A percentile compares a stretch with the other conserved stretches of the same genome.
These are phyloP conservation scores for Bonia amplexicaulis DNA, from an alignment of 176 grass and related monocot genomes.

Conservation along the genomic window DNA sequence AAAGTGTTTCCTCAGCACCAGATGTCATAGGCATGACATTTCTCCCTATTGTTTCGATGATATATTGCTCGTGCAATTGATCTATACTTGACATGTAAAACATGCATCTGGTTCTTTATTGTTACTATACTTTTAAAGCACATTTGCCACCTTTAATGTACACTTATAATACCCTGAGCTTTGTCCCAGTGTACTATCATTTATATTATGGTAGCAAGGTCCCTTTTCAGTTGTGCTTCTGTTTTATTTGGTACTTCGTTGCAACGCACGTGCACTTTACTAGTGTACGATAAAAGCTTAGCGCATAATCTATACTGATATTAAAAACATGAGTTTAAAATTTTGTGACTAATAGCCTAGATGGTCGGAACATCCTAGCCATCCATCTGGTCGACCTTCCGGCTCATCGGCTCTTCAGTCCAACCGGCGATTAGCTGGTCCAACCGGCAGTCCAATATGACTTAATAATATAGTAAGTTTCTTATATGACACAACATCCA, in stretches of 20 bases:
- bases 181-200: background rate
- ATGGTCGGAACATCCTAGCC: no score
- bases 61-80: conserved; percentile 75
- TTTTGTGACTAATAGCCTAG: no score
- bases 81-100: conserved; percentile 91
- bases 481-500: no score
- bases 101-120: conserved; percentile 11
- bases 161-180: background rate
- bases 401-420: no score
- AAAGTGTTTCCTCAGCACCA: conserved; percentile 65
- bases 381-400: no score
- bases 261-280: no score
- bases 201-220: background rate
- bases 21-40: conserved; percentile 99
- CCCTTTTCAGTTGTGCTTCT: background rate
- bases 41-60: conserved; percentile 69
- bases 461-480: no score
- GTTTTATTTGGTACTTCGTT: background rate
- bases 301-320: no score
- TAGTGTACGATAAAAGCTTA: no score
- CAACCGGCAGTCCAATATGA: no score
- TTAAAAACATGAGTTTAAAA: no score
- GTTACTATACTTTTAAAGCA: background rate
- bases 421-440: no score
- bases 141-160: background rate